These are phyloP conservation scores for Yamadazyma membranifaciens DNA, from an alignment of 1,139 yeast genomes.

Conservation along the genomic window DNA sequence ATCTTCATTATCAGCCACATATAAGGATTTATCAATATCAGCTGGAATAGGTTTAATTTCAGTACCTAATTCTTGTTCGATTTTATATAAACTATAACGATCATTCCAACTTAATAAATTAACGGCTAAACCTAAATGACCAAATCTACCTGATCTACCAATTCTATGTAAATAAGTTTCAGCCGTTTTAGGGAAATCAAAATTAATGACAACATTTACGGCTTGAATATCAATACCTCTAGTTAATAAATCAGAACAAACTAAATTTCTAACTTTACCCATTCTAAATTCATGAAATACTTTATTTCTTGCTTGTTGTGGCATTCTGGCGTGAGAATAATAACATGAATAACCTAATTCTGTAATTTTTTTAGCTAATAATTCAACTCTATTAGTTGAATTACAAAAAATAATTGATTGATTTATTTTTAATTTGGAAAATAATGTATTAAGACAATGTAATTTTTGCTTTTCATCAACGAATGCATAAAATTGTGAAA, in stretches of 20 bases:
- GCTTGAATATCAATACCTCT: conserved; percentile 99
- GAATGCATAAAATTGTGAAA: conserved; percentile 95
- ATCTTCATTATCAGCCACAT: conserved; percentile 78
- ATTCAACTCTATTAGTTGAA: conserved; percentile 93
- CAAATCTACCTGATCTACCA: conserved; percentile 99
- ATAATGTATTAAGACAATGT: conserved; percentile 92
- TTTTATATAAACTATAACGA: conserved; percentile 87
- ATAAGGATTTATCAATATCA: conserved; percentile 79
- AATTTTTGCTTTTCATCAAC: conserved; percentile 95
- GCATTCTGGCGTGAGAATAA: conserved; percentile 97
- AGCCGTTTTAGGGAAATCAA: conserved; percentile 97
- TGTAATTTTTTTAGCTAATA: conserved; percentile 91
- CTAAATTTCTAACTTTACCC: conserved; percentile 95
- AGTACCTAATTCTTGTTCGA: conserved; percentile 96
- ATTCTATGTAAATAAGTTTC: conserved; percentile 97
- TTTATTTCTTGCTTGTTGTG: conserved; percentile 94
- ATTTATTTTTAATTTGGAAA: conserved; percentile 90
- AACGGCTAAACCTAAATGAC: conserved; percentile 96
- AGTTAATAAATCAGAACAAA: conserved; percentile 92
- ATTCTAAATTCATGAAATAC: conserved; percentile 98
- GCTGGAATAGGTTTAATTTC: conserved; percentile 97
- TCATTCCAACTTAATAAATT: conserved; percentile 97
- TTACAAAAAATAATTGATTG: conserved; percentile 96
- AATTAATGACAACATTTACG: conserved; percentile 95
- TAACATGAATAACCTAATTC: conserved; percentile 96